A percentile compares a stretch with the other conserved stretches of the same genome.
Evolutionary conservation across 2,329 filamentous ascomycete genomes (phyloP).

Genomic region (Cladosporium sp.): DNA sequence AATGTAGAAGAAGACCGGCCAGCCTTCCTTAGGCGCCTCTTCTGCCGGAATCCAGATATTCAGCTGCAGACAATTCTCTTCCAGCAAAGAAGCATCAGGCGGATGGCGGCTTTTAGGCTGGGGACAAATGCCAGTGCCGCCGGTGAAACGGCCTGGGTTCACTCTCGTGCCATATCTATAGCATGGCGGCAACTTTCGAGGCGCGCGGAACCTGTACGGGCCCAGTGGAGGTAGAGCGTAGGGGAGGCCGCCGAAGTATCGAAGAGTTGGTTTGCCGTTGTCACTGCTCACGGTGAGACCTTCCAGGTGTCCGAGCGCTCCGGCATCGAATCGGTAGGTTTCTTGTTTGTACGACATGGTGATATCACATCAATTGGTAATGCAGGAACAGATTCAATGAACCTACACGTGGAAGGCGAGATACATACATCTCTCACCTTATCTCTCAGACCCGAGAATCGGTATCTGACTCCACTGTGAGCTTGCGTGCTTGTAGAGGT

Average conservation of each 20-base stretch:
- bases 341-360: slow-evolving; percentile 16
- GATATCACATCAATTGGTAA: neutral
- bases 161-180: slow-evolving; percentile 50
- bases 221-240: slow-evolving; percentile 51
- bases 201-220: slow-evolving; percentile 47
- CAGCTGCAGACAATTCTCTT: slow-evolving; percentile 54
- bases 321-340: slow-evolving; percentile 35
- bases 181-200: slow-evolving; percentile 43
- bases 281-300: slow-evolving; percentile 41
- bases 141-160: slow-evolving; percentile 44
- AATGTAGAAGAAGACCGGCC: slow-evolving; percentile 57
- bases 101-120: slow-evolving; percentile 38
- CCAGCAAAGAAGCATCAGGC: slow-evolving; percentile 30
- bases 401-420: too few relatives aligned
- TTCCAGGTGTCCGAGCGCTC: slow-evolving; percentile 46
- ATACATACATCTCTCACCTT: too few relatives aligned
- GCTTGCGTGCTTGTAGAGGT: neutral
- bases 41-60: slow-evolving; percentile 54
- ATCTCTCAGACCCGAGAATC: too few relatives aligned
- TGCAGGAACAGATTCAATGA: too few relatives aligned
- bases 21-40: slow-evolving; percentile 41
- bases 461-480: too few relatives aligned
- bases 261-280: slow-evolving; percentile 35
- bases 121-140: slow-evolving; percentile 45
- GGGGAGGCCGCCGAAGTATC: slow-evolving; percentile 54